phyloP scores from a whole-genome alignment of 345 rosid species.

The Excoecaria agallocha region DNA sequence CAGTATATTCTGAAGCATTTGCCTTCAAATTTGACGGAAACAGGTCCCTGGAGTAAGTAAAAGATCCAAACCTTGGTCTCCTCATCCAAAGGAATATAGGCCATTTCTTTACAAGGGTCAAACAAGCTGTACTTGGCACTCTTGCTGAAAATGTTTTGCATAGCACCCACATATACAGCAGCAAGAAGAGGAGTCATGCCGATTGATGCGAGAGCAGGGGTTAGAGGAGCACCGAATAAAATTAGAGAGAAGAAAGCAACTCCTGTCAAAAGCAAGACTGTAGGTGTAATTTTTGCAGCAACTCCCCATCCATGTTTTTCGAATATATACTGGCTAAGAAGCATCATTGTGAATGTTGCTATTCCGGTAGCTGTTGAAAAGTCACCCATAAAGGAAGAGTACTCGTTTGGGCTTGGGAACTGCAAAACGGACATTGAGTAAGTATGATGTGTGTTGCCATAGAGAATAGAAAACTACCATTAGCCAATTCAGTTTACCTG shows the following conservation, averaged over 20 bases:
- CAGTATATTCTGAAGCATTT: not conserved
- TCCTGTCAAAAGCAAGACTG: conserved; percentile 82
- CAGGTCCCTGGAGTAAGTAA: not conserved
- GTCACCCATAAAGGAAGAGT: conserved; percentile 98
- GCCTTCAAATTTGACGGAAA: not conserved
- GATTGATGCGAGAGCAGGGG: conserved; percentile 61
- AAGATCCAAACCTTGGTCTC: conserved; percentile 74
- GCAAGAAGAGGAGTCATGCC: conserved; percentile 98
- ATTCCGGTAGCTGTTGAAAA: conserved; percentile 93
- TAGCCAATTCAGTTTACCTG: conserved; percentile 55
- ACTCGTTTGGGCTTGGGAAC: conserved; percentile 98
- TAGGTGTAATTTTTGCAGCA: conserved; percentile 89
- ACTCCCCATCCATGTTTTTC: conserved; percentile 94
- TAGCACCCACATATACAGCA: conserved; percentile 92
- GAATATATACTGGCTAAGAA: conserved; percentile 79
- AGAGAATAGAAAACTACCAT: not conserved
- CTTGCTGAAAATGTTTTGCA: conserved; percentile 99
- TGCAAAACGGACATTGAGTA: conserved; percentile 23
- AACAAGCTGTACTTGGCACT: conserved; percentile 98
- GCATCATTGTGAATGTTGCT: conserved; percentile 92
- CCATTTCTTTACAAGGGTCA: conserved; percentile 99
- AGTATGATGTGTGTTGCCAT: not conserved
- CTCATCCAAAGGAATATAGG: conserved; percentile 91
- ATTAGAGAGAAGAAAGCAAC: conserved; percentile 89
- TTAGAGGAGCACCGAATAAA: conserved; percentile 70